phyloP scores from a whole-genome alignment of 306 rosid genomes.

The Biancaea sappan region DNA sequence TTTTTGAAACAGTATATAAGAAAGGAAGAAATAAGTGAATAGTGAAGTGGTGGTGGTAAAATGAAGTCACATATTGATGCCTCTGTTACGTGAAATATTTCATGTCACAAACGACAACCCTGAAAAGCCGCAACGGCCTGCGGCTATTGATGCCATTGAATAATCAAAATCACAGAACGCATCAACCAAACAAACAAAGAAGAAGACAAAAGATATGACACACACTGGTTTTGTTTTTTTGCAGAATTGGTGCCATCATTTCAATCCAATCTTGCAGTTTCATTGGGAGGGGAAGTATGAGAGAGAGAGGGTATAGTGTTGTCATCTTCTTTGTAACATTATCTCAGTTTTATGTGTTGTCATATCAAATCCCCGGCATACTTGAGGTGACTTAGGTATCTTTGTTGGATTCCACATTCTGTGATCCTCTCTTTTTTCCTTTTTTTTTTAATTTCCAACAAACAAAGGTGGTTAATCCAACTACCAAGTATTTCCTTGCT shows the following conservation, averaged over 20 bases:
- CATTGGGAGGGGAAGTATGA: neutral
- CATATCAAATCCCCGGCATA: conserved; percentile 10
- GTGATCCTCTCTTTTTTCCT: conserved; percentile 1
- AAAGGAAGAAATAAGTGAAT: too few relatives aligned
- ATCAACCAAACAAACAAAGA: conserved; percentile 20
- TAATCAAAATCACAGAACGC: conserved; percentile 35
- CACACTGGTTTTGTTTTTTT: conserved; percentile 5
- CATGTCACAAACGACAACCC: conserved; percentile 24
- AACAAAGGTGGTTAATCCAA: too few relatives aligned
- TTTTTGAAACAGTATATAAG: too few relatives aligned
- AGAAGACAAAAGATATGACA: conserved; percentile 30
- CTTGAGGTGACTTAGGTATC: conserved; percentile 24
- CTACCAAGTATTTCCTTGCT: too few relatives aligned
- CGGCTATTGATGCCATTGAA: conserved; percentile 22
- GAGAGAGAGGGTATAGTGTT: neutral
- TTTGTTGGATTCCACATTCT: conserved; percentile 18
- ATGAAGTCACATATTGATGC: conserved; percentile 20
- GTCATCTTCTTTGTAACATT: neutral
- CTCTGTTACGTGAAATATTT: conserved; percentile 30
- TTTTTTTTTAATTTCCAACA: neutral
- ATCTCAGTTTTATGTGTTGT: neutral
- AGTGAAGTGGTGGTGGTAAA: too few relatives aligned
- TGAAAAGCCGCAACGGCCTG: conserved; percentile 38
- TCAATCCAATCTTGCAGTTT: conserved; percentile 9
- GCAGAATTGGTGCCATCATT: conserved; percentile 36